These are phyloP conservation scores for Infundibulicybe gibba DNA, from an alignment of 768 basidiomycete species.

Conservation along the genomic window DNA sequence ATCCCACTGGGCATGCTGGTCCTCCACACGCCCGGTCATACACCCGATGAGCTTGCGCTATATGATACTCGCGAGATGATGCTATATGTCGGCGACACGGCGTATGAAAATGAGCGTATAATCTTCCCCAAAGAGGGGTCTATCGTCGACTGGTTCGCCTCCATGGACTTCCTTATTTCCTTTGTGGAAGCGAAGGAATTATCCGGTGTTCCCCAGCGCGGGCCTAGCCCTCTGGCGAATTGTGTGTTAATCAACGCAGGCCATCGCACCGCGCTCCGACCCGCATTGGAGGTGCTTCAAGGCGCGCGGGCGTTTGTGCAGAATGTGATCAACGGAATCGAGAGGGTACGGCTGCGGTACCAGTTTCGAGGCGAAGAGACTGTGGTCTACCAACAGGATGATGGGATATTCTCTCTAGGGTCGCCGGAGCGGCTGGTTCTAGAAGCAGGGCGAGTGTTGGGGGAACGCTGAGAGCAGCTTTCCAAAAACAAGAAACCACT, in stretches of 20 bases:
- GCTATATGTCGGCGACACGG: slow-evolving; percentile 55
- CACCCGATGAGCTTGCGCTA: slow-evolving; percentile 53
- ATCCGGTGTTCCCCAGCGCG: neutral
- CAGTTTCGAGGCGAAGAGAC: slow-evolving; percentile 30
- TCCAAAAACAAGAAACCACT: too few species aligned
- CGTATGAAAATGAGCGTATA: slow-evolving; percentile 52
- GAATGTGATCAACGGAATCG: slow-evolving; percentile 40
- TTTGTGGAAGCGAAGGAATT: slow-evolving; percentile 30
- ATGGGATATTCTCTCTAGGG: slow-evolving; percentile 37
- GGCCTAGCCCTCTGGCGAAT: slow-evolving; percentile 1
- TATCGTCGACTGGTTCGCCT: slow-evolving; percentile 44
- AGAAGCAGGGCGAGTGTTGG: slow-evolving; percentile 23
- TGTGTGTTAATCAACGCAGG: slow-evolving; percentile 45
- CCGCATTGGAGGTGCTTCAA: slow-evolving; percentile 42
- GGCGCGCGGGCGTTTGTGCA: slow-evolving; percentile 40
- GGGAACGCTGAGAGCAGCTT: too few species aligned
- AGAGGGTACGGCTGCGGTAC: slow-evolving; percentile 26
- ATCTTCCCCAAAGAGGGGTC: slow-evolving; percentile 54
- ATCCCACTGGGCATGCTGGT: slow-evolving; percentile 33
- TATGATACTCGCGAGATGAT: slow-evolving; percentile 47
- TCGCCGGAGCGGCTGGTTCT: slow-evolving; percentile 46
- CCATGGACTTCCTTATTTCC: slow-evolving; percentile 37
- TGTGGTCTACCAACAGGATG: slow-evolving; percentile 41
- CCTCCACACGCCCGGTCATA: slow-evolving; percentile 57
- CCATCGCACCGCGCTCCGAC: slow-evolving; percentile 40